Evolutionary conservation across 768 basidiomycete genomes (phyloP), one percentile per base, ranked within the genome.

Genomic region (Suillus alpinus): DNA sequence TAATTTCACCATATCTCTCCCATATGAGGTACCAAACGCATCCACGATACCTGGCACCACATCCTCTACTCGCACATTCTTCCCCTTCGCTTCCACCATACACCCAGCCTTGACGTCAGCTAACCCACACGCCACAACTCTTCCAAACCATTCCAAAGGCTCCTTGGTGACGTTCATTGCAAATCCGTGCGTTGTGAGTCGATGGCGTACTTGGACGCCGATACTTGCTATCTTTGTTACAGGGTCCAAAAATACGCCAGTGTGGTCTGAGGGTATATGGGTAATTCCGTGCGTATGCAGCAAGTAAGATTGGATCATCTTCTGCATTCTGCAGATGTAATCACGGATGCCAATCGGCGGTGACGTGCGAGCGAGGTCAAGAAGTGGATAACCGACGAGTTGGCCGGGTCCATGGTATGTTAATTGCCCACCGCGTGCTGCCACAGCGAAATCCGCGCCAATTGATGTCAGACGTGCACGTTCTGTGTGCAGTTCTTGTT

Each of bases 361-460:
- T 49, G 83, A 77, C 66, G 89, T 86, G 37, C 87, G 86, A n/a
- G 85, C 85, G 20, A 98, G 83, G 77, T 98, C 96, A 56, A 98
- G 80, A 56, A 98, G 80, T 2, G 95, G 94, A 71, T 99, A 99
- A 32, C 95, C 97, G 16, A 98, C 91, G 67, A 99, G 80, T 75
- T 99, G 97, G 6, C 97, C 97, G 1, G 97, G 95, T 0, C 97
- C 97, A 73, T 99, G 97, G 74, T 93, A 99, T 1, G 97, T 99
- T 60, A 94, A 82, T 76, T 98, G 89, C 2, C 97, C 97, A 14
- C 97, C 97, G 57, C 97, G 81, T 57, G 85, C 81, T 2, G 94
- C 86, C 26, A 84, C 77, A 41, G 91, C 83, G 68, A 95, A 95
- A 70, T 97, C 93, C 0, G 96, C 96, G 29, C 96, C 96, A 26